Base-by-base conservation (phyloP, 2,329 filamentous ascomycete genomes). In the Pseudogymnoascus sp. region DNA sequence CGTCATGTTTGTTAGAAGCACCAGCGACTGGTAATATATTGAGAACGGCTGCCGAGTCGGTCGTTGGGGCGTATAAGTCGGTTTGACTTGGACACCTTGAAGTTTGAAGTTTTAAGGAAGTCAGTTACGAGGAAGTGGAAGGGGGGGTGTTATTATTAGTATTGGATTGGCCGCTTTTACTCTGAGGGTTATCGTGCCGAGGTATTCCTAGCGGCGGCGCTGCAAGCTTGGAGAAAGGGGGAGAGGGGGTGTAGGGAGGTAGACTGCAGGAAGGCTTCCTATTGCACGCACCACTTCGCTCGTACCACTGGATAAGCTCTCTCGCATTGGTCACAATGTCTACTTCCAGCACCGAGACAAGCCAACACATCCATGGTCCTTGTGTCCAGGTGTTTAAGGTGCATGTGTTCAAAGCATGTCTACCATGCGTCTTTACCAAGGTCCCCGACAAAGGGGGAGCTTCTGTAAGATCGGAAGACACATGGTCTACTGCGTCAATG, bases 121-220 rank as follows among this genome's bases (percentile, higher is more conserved):
- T 12, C 35, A 7, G 28, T 7, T 55, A 55, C 28, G 49, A 35
- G 28, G 16, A 22, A 55, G 28, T 22, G 28, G 49, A 55, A 55
- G 49, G 28, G 28, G 28, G 67, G 60, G 3, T 68, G 71, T 33
- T 55, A 35, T 55, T 55, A 55, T 55, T 55, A 35, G 28, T 55
- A 28, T 55, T 55, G 9, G 49, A 55, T 35, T 2, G 16, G 49
- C 49, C 28, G 49, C 49, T 55, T 52, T 55, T 30, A 14, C 28
- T 1, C 9, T 33, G 49, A 55, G 28, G n/a, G 25, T 14, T 55
- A 55, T 55, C 49, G 49, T 55, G 9, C 28, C 49, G 49, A 55
- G 16, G 28, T 16, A 8, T 55, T n/a, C 30, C 28, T 55, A 55
- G 14, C 28, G 14, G 49, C 49, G 11, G 49, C 16, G 23, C 28